Percentiles rank a stretch among this genome's conserved stretches.
Evolutionary conservation across 257 asterid genomes (phyloP).

Genomic region (Scutellaria minor): DNA sequence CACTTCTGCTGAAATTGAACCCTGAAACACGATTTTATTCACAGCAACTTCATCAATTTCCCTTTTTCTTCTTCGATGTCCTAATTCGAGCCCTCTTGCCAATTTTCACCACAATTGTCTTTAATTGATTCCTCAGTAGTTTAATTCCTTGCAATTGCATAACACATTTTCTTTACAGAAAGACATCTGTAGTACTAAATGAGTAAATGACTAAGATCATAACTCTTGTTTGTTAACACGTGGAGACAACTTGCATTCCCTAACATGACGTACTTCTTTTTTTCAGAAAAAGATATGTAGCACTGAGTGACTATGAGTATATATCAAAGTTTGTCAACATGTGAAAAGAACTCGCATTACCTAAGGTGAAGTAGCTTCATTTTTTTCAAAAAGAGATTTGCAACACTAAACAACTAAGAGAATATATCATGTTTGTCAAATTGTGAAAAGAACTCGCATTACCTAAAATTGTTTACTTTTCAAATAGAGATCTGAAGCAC

Average conservation of each 20-base stretch:
- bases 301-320: background rate
- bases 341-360: background rate
- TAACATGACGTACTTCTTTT: background rate
- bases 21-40: too few relatives aligned
- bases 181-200: background rate
- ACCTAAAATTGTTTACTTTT: background rate
- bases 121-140: too few relatives aligned
- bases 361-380: background rate
- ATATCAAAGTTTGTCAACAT: background rate
- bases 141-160: too few relatives aligned
- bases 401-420: conserved; percentile 4
- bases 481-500: background rate
- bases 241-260: conserved; percentile 14
- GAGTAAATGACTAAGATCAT: background rate
- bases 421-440: background rate
- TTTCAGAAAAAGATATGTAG: background rate
- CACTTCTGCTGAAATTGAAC: too few relatives aligned
- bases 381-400: background rate
- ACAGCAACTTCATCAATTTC: too few relatives aligned
- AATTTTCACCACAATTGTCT: too few relatives aligned
- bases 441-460: background rate
- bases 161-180: background rate
- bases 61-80: too few relatives aligned
- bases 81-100: too few relatives aligned
- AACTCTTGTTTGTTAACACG: background rate